Conservation (phyloP, 2,329 filamentous ascomycete genomes). For the Pseudogymnoascus sp. region DNA sequence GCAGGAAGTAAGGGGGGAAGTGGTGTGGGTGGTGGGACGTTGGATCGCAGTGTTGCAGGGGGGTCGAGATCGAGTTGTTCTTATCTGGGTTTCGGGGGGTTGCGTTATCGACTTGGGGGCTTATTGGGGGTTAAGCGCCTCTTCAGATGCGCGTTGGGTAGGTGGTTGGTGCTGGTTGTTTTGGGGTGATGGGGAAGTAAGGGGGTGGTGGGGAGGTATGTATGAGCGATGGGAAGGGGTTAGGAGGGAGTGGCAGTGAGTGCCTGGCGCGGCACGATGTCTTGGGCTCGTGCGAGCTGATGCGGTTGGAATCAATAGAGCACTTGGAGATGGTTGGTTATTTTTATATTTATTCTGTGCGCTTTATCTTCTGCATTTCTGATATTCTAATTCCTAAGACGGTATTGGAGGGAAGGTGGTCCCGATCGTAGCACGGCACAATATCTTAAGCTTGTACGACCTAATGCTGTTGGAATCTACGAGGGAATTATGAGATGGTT, state of each 20-base stretch:
- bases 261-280: not conserved
- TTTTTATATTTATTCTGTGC: not conserved
- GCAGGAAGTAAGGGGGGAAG: not conserved
- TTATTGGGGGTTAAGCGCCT: not conserved
- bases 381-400: not conserved
- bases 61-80: not conserved
- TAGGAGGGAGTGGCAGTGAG: not conserved
- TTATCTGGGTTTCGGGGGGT: not conserved
- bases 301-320: not conserved
- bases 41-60: not conserved
- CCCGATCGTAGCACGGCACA: not conserved
- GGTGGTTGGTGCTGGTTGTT: not conserved
- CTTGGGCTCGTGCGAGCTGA: not conserved
- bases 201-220: not conserved
- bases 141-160: not conserved
- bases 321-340: not conserved
- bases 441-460: not conserved
- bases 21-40: not conserved
- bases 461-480: not conserved
- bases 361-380: slow-evolving; percentile 1
- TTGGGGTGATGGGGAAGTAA: not conserved
- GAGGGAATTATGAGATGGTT: not conserved
- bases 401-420: not conserved
- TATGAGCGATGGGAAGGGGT: not conserved
- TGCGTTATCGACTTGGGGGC: not conserved